Percentiles rank a stretch among this genome's conserved stretches.
phyloP scores from a whole-genome alignment of 148 eudicot species.

The Suaeda aralocaspica region DNA sequence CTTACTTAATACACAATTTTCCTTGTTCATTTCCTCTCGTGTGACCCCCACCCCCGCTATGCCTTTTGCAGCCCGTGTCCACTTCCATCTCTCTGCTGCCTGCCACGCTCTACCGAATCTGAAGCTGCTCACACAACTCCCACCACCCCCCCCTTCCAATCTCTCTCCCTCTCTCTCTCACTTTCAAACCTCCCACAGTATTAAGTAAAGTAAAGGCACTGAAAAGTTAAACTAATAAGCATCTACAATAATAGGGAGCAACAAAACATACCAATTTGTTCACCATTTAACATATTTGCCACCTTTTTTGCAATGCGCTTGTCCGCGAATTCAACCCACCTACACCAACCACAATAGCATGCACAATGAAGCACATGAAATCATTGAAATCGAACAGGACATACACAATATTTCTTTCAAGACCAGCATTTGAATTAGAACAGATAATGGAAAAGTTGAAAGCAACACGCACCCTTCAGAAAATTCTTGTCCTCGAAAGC shows the following conservation, averaged over 20 bases:
- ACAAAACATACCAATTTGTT: slow-evolving; percentile 64
- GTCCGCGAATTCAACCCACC: slow-evolving; percentile 94
- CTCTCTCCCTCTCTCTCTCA: neutral
- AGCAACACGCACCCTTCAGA: slow-evolving; percentile 70
- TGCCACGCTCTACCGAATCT: too few species aligned
- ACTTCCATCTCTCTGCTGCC: neutral
- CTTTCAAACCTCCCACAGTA: neutral
- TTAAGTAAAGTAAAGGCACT: neutral
- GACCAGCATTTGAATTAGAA: neutral
- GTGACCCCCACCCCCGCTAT: too few species aligned
- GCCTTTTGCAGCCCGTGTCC: too few species aligned
- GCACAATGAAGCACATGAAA: slow-evolving; percentile 1
- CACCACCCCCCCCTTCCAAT: neutral
- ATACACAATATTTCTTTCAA: neutral
- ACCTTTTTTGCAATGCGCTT: slow-evolving; percentile 69
- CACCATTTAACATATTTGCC: slow-evolving; percentile 73
- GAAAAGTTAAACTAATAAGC: neutral
- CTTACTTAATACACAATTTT: too few species aligned
- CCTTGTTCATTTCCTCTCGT: too few species aligned
- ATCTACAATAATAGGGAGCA: slow-evolving; percentile 4
- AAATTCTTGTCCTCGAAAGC: slow-evolving; percentile 75
- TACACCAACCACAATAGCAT: slow-evolving; percentile 27
- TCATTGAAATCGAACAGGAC: slow-evolving; percentile 1
- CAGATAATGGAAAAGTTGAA: neutral
- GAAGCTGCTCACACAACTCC: neutral